Evolutionary conservation across 2,329 filamentous ascomycete genomes (phyloP).

Genomic region (Geosmithia putterillii): DNA sequence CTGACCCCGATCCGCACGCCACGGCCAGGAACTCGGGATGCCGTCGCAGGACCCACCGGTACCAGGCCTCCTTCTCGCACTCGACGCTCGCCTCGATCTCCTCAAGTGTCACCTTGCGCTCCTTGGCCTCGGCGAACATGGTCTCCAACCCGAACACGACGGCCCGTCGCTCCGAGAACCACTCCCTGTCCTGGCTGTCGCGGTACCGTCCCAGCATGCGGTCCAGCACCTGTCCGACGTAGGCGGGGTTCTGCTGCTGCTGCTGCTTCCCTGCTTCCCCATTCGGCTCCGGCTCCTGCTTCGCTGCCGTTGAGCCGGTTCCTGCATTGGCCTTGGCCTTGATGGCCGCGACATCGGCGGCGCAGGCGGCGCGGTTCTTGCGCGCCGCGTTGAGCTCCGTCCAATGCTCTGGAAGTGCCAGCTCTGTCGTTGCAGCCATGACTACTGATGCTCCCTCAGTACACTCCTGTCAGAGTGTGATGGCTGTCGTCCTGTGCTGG

Average conservation of each 20-base stretch:
- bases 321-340: constrained; percentile 13
- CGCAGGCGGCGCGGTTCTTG: constrained; percentile 20
- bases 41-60: constrained; percentile 28
- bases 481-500: too few species aligned
- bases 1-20: too few species aligned
- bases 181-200: constrained; percentile 26
- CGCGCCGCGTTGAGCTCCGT: constrained; percentile 21
- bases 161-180: constrained; percentile 35
- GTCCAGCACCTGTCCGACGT: constrained; percentile 34
- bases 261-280: constrained; percentile 29
- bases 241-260: constrained; percentile 31
- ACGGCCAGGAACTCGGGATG: constrained; percentile 24
- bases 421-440: neutral
- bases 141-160: constrained; percentile 38
- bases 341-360: constrained; percentile 27
- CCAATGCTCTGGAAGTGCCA: constrained; percentile 24
- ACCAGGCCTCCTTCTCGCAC: constrained; percentile 41
- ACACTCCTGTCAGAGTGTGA: too few species aligned
- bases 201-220: constrained; percentile 25
- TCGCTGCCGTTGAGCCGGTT: neutral
- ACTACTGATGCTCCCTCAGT: neutral
- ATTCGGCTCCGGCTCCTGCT: constrained; percentile 18
- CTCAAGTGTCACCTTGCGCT: constrained; percentile 26
- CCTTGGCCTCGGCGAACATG: constrained; percentile 34
- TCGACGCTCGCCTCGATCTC: constrained; percentile 36